Evolutionary conservation across 371 early-diverging fungal species (phyloP), one percentile per base, ranked within the genome.

Genomic region (Caulochytrium protostelioides): DNA sequence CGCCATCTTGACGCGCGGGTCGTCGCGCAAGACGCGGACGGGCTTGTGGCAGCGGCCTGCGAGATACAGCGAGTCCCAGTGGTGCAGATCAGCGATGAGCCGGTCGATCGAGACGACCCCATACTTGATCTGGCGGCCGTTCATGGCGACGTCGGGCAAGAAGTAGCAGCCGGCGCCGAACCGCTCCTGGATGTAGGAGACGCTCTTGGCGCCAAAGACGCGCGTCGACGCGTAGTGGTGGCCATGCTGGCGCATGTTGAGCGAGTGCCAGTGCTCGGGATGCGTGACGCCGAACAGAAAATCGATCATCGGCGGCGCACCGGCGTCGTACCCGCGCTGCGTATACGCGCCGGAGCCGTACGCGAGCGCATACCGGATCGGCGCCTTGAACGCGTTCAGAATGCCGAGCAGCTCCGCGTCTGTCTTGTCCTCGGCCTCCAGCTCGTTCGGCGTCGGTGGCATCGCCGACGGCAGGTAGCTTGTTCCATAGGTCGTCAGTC

Each of bases 21-120:
- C 87, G 32, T 83, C 79, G 23, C 80, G 65, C 34, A 94, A 51
- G 8, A 84, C 75, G 48, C 59, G 38, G 55, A 82, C 80, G 19
- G 97, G 97, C 47, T 95, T 95, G 41, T 92, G 92, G 73, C 92
- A 74, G 26, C 97, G 72, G 6, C 97, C 97, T 1, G 97, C 89
- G 12, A 92, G 42, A 51, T 92, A 92, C 41, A 91, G 58, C 2
- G 82, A 77, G 32, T 85, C 79, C 97, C 97, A 95, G 46, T 84
- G 74, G 28, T 77, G 56, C 36, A 95, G 50, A 46, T 95, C 97
- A 42, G 66, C 65, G 35, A 77, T 69, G 10, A 92, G 56, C 23
- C 55, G 56, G 41, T 84, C 81, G 48, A 90, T 76, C 6, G 84
- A 81, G 8, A 90, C 76, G 6, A 95, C 97, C 6, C 97, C 97